phyloP scores from a whole-genome alignment of 345 rosid genomes.

The Punica granatum region DNA sequence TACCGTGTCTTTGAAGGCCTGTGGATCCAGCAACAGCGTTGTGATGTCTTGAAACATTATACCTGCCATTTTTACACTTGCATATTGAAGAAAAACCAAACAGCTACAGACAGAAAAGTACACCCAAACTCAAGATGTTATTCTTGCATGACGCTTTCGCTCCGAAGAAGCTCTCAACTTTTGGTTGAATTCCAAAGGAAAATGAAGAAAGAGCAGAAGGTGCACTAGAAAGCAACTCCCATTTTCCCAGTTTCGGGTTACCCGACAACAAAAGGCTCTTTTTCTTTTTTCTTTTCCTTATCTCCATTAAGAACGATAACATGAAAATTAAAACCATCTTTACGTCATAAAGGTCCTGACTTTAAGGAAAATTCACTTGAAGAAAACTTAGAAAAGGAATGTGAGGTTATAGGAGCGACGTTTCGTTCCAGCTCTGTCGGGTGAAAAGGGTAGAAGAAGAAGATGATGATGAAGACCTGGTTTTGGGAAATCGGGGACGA shows the following conservation, averaged over 20 bases:
- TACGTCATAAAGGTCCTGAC: neutral
- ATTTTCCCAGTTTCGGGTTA: neutral
- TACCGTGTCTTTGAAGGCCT: conserved; percentile 41
- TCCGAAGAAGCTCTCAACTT: neutral
- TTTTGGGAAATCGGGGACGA: conserved; percentile 76
- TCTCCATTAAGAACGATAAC: too few species aligned
- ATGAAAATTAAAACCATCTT: neutral
- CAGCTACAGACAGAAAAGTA: neutral
- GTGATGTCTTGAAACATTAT: conserved; percentile 48
- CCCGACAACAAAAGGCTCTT: neutral
- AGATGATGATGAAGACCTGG: conserved; percentile 7
- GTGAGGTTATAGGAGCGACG: neutral
- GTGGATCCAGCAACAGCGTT: conserved; percentile 35
- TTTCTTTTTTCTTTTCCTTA: neutral
- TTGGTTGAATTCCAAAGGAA: neutral
- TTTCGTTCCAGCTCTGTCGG: neutral
- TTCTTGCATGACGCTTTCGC: neutral
- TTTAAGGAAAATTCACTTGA: neutral
- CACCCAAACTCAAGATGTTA: neutral
- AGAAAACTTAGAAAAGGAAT: neutral
- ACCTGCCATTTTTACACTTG: conserved; percentile 18
- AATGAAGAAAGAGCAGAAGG: neutral
- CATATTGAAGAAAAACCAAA: neutral
- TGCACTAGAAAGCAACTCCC: neutral
- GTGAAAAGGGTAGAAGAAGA: neutral